phyloP scores from a whole-genome alignment of 2,329 filamentous ascomycete species.

The Colletotrichum truncatum region DNA sequence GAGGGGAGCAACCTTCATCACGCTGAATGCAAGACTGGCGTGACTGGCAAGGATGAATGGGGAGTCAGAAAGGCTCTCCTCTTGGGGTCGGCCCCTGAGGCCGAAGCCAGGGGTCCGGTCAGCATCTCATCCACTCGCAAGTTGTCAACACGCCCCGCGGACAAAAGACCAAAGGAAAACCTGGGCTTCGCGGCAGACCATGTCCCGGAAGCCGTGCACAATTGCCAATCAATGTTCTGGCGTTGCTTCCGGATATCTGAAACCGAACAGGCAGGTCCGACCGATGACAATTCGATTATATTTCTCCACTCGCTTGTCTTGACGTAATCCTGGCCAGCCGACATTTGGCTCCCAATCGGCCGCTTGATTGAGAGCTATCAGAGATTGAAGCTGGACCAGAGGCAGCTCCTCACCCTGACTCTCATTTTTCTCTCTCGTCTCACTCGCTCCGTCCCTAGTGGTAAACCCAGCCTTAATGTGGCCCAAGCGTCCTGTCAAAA shows the following conservation, averaged over 20 bases:
- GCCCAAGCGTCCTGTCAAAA: slow-evolving; percentile 33
- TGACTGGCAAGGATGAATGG: slow-evolving; percentile 18
- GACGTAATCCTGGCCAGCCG: slow-evolving; percentile 17
- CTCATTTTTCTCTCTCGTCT: neutral
- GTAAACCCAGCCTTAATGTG: slow-evolving; percentile 27
- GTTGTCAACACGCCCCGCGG: slow-evolving; percentile 11
- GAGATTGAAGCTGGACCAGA: neutral
- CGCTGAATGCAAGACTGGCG: slow-evolving; percentile 25
- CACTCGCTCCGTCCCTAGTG: slow-evolving; percentile 6
- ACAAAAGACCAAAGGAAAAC: slow-evolving; percentile 17
- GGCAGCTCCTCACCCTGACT: neutral
- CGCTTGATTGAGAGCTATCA: neutral
- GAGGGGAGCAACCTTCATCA: slow-evolving; percentile 18
- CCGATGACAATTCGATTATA: slow-evolving; percentile 10
- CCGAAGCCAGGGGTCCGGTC: slow-evolving; percentile 9
- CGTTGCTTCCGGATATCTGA: slow-evolving; percentile 29
- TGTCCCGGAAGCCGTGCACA: slow-evolving; percentile 23
- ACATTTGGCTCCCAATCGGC: slow-evolving; percentile 8
- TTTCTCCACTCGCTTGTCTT: slow-evolving; percentile 28
- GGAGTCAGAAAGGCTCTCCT: slow-evolving; percentile 5
- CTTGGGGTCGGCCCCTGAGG: slow-evolving; percentile 16
- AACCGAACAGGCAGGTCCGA: slow-evolving; percentile 29
- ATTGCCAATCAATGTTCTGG: slow-evolving; percentile 19
- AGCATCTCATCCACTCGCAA: slow-evolving; percentile 17
- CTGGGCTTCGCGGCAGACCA: slow-evolving; percentile 15